phyloP scores from a whole-genome alignment of 805 yeast genomes.

The Wickerhamomyces mucosus region DNA sequence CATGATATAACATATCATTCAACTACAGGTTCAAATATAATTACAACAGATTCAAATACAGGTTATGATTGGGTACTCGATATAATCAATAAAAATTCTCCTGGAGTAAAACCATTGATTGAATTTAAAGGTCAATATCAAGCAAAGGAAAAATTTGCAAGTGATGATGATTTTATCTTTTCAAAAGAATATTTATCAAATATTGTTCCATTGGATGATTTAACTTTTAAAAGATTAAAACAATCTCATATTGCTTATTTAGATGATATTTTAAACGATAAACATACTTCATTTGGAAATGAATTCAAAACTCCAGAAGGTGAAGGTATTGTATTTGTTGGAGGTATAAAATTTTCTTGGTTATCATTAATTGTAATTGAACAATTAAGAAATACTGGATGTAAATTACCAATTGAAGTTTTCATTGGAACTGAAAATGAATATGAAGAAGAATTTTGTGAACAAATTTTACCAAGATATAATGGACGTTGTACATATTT shows the following conservation, averaged over 20 bases:
- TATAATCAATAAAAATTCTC: conserved; percentile 24
- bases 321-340: conserved; percentile 58
- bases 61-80: conserved; percentile 18
- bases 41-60: too few relatives aligned
- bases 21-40: too few relatives aligned
- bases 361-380: conserved; percentile 52
- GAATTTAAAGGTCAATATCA: conserved; percentile 29
- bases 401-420: conserved; percentile 62
- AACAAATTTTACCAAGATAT: conserved; percentile 43
- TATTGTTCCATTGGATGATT: conserved; percentile 31
- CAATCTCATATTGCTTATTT: conserved; percentile 29
- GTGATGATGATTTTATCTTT: conserved; percentile 32
- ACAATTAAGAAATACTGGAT: conserved; percentile 51
- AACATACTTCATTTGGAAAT: conserved; percentile 26
- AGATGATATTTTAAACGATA: conserved; percentile 24
- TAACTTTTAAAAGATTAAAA: conserved; percentile 25
- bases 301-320: conserved; percentile 25
- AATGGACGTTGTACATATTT: conserved; percentile 58
- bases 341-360: conserved; percentile 72
- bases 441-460: conserved; percentile 61
- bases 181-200: conserved; percentile 35
- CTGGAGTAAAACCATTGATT: conserved; percentile 31
- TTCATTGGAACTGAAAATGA: conserved; percentile 55
- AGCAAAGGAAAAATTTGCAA: conserved; percentile 35
- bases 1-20: too few relatives aligned